phyloP scores from a whole-genome alignment of 2,329 filamentous ascomycete species.

The Fusarium pseudonygamai region DNA sequence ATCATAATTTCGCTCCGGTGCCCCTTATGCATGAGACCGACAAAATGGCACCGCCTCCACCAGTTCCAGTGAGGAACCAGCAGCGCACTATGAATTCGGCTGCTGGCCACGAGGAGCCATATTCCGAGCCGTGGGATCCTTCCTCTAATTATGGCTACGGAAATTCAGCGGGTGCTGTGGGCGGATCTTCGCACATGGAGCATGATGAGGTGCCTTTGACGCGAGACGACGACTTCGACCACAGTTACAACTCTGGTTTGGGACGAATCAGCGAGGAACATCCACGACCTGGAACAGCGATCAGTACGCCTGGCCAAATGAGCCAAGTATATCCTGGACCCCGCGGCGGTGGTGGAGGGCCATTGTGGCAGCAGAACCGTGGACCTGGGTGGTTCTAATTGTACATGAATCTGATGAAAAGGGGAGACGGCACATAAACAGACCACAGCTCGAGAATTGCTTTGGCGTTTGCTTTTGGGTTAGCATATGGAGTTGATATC shows the following conservation, averaged over 20 bases:
- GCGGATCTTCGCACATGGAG: slow-evolving; percentile 40
- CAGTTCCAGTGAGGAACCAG: slow-evolving; percentile 30
- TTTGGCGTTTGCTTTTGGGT: slow-evolving; percentile 1
- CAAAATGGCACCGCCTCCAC: slow-evolving; percentile 32
- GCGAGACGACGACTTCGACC: slow-evolving; percentile 56
- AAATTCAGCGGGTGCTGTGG: slow-evolving; percentile 27
- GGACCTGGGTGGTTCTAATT: slow-evolving; percentile 57
- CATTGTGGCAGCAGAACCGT: slow-evolving; percentile 65
- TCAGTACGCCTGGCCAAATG: slow-evolving; percentile 31
- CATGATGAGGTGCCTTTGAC: slow-evolving; percentile 54
- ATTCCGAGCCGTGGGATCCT: slow-evolving; percentile 34
- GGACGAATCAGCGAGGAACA: slow-evolving; percentile 49
- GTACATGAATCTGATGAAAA: slow-evolving; percentile 9
- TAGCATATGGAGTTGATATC: slow-evolving; percentile 30
- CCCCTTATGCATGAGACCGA: slow-evolving; percentile 42
- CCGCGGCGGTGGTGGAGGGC: slow-evolving; percentile 48
- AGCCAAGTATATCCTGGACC: slow-evolving; percentile 37
- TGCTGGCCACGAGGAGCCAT: slow-evolving; percentile 18
- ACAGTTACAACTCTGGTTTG: slow-evolving; percentile 54
- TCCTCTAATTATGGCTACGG: slow-evolving; percentile 28
- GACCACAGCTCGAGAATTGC: not conserved
- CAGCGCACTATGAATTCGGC: slow-evolving; percentile 27
- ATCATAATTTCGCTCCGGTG: slow-evolving; percentile 44
- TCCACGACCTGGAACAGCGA: slow-evolving; percentile 34
- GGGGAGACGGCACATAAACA: not conserved